phyloP scores from a whole-genome alignment of 805 yeast species.

The Kuraishia molischiana region DNA sequence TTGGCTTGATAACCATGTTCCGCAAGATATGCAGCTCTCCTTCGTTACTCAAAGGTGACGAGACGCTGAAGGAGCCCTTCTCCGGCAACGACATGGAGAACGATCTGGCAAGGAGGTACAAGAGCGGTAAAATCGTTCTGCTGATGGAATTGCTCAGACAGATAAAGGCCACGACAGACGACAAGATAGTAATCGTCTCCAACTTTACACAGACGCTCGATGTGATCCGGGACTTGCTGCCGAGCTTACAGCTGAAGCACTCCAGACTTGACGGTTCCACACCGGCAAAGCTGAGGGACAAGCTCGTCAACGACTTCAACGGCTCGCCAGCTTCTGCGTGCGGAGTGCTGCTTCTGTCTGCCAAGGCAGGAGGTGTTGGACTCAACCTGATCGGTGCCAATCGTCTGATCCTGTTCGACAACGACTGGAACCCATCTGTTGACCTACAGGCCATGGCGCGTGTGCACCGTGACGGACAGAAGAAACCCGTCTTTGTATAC shows the following conservation, averaged over 20 bases:
- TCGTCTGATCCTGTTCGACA: conserved; percentile 73
- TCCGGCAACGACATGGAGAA: conserved; percentile 5
- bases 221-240: conserved; percentile 50
- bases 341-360: conserved; percentile 69
- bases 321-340: conserved; percentile 23
- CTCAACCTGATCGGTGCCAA: conserved; percentile 87
- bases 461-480: conserved; percentile 91
- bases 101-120: conserved; percentile 19
- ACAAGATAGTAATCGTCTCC: conserved; percentile 79
- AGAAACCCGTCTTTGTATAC: conserved; percentile 66
- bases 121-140: conserved; percentile 58
- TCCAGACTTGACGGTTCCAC: conserved; percentile 80
- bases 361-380: conserved; percentile 93
- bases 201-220: conserved; percentile 85
- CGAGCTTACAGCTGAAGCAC: conserved; percentile 37
- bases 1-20: conserved; percentile 62
- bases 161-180: conserved; percentile 33
- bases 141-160: conserved; percentile 46
- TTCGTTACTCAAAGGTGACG: conserved; percentile 42
- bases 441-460: conserved; percentile 95
- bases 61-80: conserved; percentile 18
- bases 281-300: conserved; percentile 53
- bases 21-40: conserved; percentile 85
- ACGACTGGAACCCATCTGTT: conserved; percentile 94
- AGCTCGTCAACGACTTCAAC: conserved; percentile 64